Evolutionary conservation across 805 yeast genomes (phyloP).

Genomic region (Pichia insulana): DNA sequence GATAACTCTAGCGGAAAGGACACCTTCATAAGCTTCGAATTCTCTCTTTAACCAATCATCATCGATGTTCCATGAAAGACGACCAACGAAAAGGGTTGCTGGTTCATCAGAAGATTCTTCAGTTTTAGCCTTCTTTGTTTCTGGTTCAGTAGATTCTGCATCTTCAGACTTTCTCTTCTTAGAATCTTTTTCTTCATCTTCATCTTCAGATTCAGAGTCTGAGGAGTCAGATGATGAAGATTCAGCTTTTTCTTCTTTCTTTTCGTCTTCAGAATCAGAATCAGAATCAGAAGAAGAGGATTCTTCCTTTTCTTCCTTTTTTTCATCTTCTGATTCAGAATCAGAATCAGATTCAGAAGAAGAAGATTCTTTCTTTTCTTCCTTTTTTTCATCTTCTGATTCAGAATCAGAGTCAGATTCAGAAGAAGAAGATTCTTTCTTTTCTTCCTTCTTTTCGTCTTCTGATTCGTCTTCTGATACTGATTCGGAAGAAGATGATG

Average conservation of each 20-base stretch:
- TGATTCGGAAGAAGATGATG: constrained; percentile 17
- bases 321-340: constrained; percentile 15
- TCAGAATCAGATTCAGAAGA: constrained; percentile 19
- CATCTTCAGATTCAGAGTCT: constrained; percentile 16
- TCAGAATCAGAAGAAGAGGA: constrained; percentile 18
- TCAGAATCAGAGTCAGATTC: constrained; percentile 19
- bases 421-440: constrained; percentile 18
- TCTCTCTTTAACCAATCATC: constrained; percentile 88
- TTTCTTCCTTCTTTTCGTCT: constrained; percentile 16
- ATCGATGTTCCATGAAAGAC: constrained; percentile 95
- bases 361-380: constrained; percentile 18
- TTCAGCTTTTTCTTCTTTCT: constrained; percentile 2
- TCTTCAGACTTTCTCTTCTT: constrained; percentile 34
- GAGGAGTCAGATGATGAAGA: constrained; percentile 10
- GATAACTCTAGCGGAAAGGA: constrained; percentile 82
- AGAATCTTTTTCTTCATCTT: constrained; percentile 24
- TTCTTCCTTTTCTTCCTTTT: constrained; percentile 20
- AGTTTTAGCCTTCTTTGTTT: constrained; percentile 41
- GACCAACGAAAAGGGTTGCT: constrained; percentile 90
- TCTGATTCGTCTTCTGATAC: constrained; percentile 19
- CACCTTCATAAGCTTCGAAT: constrained; percentile 78
- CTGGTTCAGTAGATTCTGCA: constrained; percentile 30
- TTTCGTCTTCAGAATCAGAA: constrained; percentile 20
- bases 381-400: constrained; percentile 16
- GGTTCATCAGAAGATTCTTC: constrained; percentile 44